Evolutionary conservation across 2,329 filamentous ascomycete species (phyloP), one percentile per base, ranked within the genome.

Genomic region (Colletotrichum trifolii): DNA sequence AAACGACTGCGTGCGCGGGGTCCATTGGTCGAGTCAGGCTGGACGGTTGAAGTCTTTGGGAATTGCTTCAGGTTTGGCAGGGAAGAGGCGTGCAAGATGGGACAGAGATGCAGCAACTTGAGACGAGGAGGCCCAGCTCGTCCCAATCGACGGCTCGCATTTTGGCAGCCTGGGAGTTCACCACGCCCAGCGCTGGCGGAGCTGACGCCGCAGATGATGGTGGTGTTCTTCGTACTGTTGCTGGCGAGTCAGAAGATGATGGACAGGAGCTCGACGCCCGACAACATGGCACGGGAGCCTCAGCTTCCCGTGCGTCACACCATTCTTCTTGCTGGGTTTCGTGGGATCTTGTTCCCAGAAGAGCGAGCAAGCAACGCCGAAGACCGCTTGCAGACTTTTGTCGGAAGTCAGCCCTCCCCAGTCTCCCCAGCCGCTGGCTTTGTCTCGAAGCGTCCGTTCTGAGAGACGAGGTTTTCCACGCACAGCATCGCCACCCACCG

Each of bases 101-200:
- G 52, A 62, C 58, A 66, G 25, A 43, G 52, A 25, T 42, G 53
- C 47, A 62, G 58, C 52, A 47, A 57, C 63, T 57, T 57, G 63
- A 63, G 63, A 63, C 58, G 53, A 34, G 42, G 39, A 34, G 42
- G 39, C 12, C 47, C 53, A 38, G 35, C 34, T 17, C 40, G 52
- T 52, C 52, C 38, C 61, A 50, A 25, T 25, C 25, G 35, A 60
- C 39, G 35, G 7, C n/a, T 17, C 11, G 12, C 35, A 34, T 45
- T 34, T 34, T n/a, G 13, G 11, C 50, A 59, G 57, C 47, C 40
- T 53, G 40, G 40, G 11, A 25, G 25, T 25, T 25, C 25, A 25
- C 25, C 25, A 25, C 25, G 25, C 25, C 25, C 25, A 25, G 25
- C 25, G 25, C 25, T 5, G 25, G 25, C 25, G 25, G 25, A 25